Conservation (phyloP, 2,329 filamentous ascomycete species). For the Neofusicoccum cordaticola region DNA sequence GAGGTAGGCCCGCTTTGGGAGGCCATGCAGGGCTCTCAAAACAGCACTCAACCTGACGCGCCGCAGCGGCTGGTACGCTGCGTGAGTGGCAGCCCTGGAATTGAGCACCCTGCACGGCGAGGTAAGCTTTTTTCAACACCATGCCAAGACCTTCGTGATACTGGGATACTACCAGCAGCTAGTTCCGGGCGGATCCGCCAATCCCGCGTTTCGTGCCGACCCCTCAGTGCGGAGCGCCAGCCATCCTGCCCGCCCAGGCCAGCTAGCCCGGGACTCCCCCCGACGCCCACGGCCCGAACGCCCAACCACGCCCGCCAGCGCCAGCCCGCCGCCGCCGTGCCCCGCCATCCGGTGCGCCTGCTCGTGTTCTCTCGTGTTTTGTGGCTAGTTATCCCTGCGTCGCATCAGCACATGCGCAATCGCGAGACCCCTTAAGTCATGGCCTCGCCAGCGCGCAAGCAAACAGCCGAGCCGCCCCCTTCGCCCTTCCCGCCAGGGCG, state of each 20-base stretch:
- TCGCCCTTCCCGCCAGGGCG: background rate
- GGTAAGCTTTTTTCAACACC: conserved; percentile 9
- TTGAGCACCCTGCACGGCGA: background rate
- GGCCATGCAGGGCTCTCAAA: background rate
- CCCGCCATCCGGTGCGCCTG: background rate
- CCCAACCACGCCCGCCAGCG: background rate
- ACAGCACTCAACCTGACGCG: background rate
- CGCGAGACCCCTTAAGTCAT: background rate
- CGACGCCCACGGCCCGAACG: background rate
- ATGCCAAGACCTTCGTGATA: conserved; percentile 4
- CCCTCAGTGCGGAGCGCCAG: background rate
- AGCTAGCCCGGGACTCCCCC: background rate
- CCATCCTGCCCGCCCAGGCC: background rate
- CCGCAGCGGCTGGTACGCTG: background rate
- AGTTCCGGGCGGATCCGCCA: background rate
- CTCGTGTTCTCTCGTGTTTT: background rate
- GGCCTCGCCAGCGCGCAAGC: background rate
- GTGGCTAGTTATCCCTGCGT: background rate
- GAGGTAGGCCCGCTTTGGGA: background rate
- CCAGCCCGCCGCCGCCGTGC: background rate
- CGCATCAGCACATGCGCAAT: background rate
- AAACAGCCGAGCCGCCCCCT: background rate
- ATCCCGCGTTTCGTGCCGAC: background rate
- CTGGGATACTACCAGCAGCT: background rate
- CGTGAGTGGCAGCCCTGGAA: background rate